phyloP scores from a whole-genome alignment of 2,329 filamentous ascomycete genomes.

The Colletotrichum eremochloae region DNA sequence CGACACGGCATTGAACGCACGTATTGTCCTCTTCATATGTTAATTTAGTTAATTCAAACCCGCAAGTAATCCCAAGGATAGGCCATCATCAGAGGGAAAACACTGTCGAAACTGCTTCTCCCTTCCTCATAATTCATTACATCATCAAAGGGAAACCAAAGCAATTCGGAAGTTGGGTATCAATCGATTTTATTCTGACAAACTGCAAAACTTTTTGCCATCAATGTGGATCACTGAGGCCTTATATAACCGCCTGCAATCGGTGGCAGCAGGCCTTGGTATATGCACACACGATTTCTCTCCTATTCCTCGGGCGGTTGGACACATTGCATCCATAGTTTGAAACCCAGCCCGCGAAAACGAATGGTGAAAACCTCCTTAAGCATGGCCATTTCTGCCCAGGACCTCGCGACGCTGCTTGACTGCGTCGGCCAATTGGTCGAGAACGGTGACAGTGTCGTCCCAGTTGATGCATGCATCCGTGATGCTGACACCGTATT shows the following conservation, averaged over 20 bases:
- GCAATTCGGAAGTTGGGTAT: not conserved
- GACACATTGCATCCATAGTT: not conserved
- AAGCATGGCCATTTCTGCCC: slow-evolving; percentile 33
- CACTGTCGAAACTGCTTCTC: not conserved
- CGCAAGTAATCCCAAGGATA: not conserved
- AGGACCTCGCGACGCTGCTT: slow-evolving; percentile 73
- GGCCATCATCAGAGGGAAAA: no score
- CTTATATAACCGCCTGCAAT: slow-evolving; percentile 12
- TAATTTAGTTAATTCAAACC: not conserved
- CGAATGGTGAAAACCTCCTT: not conserved
- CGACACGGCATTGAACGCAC: slow-evolving; percentile 30
- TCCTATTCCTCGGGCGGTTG: not conserved
- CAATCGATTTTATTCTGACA: not conserved
- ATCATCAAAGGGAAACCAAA: not conserved
- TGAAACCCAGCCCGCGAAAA: not conserved
- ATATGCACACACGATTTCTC: slow-evolving; percentile 17
- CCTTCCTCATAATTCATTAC: not conserved
- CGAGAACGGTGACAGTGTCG: slow-evolving; percentile 85
- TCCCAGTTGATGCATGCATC: slow-evolving; percentile 98
- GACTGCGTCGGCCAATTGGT: slow-evolving; percentile 83
- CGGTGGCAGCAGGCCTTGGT: slow-evolving; percentile 11
- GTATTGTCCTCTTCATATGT: not conserved
- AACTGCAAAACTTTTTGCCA: slow-evolving; percentile 15
- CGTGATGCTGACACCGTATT: slow-evolving; percentile 96
- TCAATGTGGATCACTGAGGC: not conserved